Percentiles rank a stretch among this genome's conserved stretches.
phyloP scores from a whole-genome alignment of 2,329 filamentous ascomycete species.

The Colletotrichum cuscutae region DNA sequence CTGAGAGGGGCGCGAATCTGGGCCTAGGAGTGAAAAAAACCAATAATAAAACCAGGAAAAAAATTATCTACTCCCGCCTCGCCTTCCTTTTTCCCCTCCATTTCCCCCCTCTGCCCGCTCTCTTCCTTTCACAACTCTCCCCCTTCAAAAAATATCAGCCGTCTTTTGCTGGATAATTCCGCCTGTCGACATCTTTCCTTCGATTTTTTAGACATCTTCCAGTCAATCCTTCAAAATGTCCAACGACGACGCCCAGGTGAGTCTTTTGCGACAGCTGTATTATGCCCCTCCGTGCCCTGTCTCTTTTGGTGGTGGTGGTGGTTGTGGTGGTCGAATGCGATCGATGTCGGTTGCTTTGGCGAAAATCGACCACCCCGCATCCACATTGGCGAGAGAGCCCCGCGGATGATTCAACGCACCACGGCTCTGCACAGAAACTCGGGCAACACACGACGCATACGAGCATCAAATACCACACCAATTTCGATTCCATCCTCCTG shows the following conservation, averaged over 20 bases:
- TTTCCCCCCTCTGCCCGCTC: conserved; percentile 33
- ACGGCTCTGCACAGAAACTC: conserved; percentile 23
- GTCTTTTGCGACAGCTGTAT: conserved; percentile 41
- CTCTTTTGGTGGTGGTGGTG: conserved; percentile 27
- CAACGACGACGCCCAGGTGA: conserved; percentile 62
- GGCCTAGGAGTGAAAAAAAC: conserved; percentile 28
- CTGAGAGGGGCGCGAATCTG: conserved; percentile 28
- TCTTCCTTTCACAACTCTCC: conserved; percentile 35
- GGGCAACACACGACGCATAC: not conserved
- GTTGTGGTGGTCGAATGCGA: conserved; percentile 38
- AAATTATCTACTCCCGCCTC: conserved; percentile 37
- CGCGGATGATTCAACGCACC: conserved; percentile 33
- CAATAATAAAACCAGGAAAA: conserved; percentile 39
- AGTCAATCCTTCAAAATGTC: conserved; percentile 65
- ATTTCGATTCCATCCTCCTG: conserved; percentile 1
- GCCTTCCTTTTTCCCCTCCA: conserved; percentile 36
- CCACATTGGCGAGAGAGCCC: conserved; percentile 39
- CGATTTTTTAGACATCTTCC: conserved; percentile 38
- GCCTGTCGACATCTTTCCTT: conserved; percentile 39
- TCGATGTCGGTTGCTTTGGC: conserved; percentile 38
- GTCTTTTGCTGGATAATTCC: conserved; percentile 33
- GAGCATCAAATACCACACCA: conserved; percentile 3
- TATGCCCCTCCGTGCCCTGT: conserved; percentile 9
- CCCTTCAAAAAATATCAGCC: conserved; percentile 31
- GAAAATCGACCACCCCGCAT: conserved; percentile 58